phyloP scores from a whole-genome alignment of 345 rosid genomes.

The Ailanthus altissimus region DNA sequence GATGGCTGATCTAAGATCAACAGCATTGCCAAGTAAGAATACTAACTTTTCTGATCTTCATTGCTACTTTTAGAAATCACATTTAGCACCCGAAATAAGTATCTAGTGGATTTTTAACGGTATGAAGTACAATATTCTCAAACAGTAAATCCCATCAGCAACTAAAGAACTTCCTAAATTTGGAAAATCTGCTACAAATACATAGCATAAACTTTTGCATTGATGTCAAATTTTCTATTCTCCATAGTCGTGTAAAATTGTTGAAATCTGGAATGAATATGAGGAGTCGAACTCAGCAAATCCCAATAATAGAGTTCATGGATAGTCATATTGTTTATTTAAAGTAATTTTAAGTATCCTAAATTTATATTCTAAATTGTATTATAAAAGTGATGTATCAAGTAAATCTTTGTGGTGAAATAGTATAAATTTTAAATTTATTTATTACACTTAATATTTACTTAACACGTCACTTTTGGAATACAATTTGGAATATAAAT shows the following conservation, averaged over 20 bases:
- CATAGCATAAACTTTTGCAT: background rate
- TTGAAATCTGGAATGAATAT: background rate
- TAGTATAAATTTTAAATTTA: no score
- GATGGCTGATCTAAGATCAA: slow-evolving; percentile 97
- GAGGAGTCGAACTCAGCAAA: background rate
- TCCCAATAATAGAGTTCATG: background rate
- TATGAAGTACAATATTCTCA: background rate
- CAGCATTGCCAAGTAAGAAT: slow-evolving; percentile 89
- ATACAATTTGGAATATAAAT: no score
- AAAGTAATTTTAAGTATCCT: no score
- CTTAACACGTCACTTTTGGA: no score
- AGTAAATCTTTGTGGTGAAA: no score
- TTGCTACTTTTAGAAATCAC: background rate
- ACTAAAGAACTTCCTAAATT: background rate
- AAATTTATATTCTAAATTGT: no score
- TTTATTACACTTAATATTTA: no score
- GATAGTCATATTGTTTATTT: background rate
- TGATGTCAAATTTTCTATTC: background rate
- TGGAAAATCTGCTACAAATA: background rate
- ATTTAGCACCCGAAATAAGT: background rate
- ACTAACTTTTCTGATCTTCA: slow-evolving; percentile 3
- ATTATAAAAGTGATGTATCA: no score
- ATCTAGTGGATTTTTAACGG: background rate
- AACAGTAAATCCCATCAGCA: background rate
- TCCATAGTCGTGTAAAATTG: background rate